phyloP scores from a whole-genome alignment of 2,329 filamentous ascomycete genomes.

The Talaromyces marneffei region DNA sequence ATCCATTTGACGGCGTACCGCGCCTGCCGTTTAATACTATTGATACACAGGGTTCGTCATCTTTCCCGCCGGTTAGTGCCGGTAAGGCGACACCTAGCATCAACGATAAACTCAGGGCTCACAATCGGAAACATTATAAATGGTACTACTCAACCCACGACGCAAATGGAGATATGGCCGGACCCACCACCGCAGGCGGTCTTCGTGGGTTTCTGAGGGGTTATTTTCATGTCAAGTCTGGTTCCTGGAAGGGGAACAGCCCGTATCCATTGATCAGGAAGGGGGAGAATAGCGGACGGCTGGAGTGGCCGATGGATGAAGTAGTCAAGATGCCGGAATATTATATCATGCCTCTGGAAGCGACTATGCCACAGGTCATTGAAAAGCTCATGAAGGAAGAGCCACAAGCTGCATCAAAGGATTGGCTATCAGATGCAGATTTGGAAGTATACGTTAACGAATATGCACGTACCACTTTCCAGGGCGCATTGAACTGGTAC shows the following conservation, averaged over 20 bases:
- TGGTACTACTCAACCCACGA: slow-evolving; percentile 47
- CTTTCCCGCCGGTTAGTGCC: neutral
- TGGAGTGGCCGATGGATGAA: slow-evolving; percentile 51
- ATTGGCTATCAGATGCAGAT: slow-evolving; percentile 56
- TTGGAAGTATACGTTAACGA: slow-evolving; percentile 57
- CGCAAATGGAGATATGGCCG: slow-evolving; percentile 34
- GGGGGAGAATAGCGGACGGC: neutral
- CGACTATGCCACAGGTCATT: slow-evolving; percentile 56
- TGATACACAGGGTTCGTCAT: slow-evolving; percentile 13
- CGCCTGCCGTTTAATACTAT: slow-evolving; percentile 45
- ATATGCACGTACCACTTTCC: slow-evolving; percentile 58
- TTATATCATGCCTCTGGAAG: slow-evolving; percentile 58
- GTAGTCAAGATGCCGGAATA: slow-evolving; percentile 59
- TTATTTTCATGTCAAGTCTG: slow-evolving; percentile 64
- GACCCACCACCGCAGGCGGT: slow-evolving; percentile 37
- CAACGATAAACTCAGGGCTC: slow-evolving; percentile 50
- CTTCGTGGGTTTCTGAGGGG: slow-evolving; percentile 58
- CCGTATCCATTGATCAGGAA: slow-evolving; percentile 44
- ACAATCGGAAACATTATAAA: slow-evolving; percentile 63
- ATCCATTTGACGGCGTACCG: slow-evolving; percentile 55
- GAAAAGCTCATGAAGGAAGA: slow-evolving; percentile 50
- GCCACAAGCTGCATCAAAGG: slow-evolving; percentile 34
- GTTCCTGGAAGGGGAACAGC: slow-evolving; percentile 52
- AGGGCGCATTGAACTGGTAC: slow-evolving; percentile 64
- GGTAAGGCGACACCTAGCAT: slow-evolving; percentile 28